Conservation (phyloP, 1,284 basidiomycete species). For the Pterulicium gracile region DNA sequence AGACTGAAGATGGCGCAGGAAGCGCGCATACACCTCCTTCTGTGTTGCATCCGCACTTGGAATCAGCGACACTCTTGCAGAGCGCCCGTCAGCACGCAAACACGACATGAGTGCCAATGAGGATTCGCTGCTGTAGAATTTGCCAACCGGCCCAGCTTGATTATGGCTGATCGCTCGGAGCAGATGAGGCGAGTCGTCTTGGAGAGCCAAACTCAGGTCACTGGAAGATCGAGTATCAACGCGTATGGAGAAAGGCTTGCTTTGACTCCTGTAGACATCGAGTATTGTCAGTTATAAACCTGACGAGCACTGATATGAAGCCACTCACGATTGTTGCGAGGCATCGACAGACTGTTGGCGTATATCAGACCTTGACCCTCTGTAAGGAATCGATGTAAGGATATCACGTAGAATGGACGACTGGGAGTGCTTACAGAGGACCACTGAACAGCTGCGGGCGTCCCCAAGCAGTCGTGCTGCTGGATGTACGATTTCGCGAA, state of each 20-base stretch:
- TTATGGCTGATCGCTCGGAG: conserved; percentile 24
- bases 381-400: no score
- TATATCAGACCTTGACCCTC: not conserved
- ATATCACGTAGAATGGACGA: no score
- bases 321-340: conserved; percentile 1
- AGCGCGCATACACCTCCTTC: conserved; percentile 29
- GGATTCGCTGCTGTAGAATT: conserved; percentile 36
- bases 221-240: conserved; percentile 20
- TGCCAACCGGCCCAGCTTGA: conserved; percentile 35
- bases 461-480: no score
- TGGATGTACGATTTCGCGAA: no score
- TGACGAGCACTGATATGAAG: no score
- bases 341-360: conserved; percentile 10
- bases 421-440: no score
- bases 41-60: conserved; percentile 26
- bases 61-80: conserved; percentile 30
- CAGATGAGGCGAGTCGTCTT: conserved; percentile 18
- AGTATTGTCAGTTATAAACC: no score
- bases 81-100: conserved; percentile 38
- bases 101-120: conserved; percentile 35
- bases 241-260: conserved; percentile 19
- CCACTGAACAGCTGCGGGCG: no score
- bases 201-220: conserved; percentile 27
- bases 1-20: conserved; percentile 31
- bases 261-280: conserved; percentile 1